phyloP scores from a whole-genome alignment of 208 protist species.

The Phytomonas francai region DNA sequence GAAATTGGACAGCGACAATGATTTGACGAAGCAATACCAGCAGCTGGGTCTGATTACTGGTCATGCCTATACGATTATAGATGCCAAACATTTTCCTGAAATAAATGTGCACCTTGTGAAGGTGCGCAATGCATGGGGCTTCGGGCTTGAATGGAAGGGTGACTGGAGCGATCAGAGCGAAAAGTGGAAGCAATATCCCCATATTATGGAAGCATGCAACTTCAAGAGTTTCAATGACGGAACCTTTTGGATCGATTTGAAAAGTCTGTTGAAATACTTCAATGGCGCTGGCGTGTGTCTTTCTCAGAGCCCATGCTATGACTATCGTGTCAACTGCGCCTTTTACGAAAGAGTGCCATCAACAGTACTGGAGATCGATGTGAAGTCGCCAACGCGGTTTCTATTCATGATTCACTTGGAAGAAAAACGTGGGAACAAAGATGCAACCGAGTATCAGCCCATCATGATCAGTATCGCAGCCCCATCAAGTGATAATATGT shows the following conservation, averaged over 20 bases:
- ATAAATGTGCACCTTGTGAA: slow-evolving; percentile 51
- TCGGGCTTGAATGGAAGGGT: slow-evolving; percentile 58
- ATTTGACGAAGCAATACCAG: slow-evolving; percentile 28
- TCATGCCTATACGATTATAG: slow-evolving; percentile 64
- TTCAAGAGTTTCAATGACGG: slow-evolving; percentile 46
- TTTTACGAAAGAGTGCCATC: slow-evolving; percentile 63
- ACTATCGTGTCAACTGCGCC: slow-evolving; percentile 68
- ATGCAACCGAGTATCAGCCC: slow-evolving; percentile 51
- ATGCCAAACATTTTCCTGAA: slow-evolving; percentile 46
- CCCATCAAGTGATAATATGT: slow-evolving; percentile 37
- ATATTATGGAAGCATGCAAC: slow-evolving; percentile 54
- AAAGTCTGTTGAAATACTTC: slow-evolving; percentile 72
- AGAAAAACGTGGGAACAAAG: slow-evolving; percentile 43
- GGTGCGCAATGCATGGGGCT: slow-evolving; percentile 65
- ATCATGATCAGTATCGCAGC: slow-evolving; percentile 78
- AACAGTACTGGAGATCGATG: slow-evolving; percentile 57
- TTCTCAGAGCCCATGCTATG: slow-evolving; percentile 39
- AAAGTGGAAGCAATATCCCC: slow-evolving; percentile 67
- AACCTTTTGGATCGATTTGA: slow-evolving; percentile 83
- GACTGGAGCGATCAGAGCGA: slow-evolving; percentile 63
- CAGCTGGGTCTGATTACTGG: slow-evolving; percentile 49
- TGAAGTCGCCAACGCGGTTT: slow-evolving; percentile 52
- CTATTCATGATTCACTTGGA: slow-evolving; percentile 70
- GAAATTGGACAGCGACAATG: slow-evolving; percentile 16
- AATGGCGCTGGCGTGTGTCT: slow-evolving; percentile 81